A percentile compares a stretch with the other conserved stretches of the same genome.
phyloP scores from a whole-genome alignment of 331 rosid species.

The Stylosanthes scabra region DNA sequence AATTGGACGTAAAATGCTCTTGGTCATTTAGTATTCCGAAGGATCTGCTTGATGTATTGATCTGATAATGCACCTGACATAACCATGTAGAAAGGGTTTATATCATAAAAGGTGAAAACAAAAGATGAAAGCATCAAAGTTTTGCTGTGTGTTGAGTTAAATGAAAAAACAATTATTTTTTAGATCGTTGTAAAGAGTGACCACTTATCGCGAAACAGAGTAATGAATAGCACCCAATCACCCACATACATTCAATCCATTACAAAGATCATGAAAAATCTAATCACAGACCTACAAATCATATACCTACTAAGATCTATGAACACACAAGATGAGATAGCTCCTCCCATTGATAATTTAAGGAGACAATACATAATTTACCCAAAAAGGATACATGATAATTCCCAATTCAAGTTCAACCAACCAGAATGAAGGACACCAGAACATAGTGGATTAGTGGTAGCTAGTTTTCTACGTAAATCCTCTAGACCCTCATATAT shows the following conservation, averaged over 20 bases:
- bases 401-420: neutral
- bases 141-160: neutral
- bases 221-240: no score
- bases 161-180: neutral
- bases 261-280: no score
- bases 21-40: slow-evolving; percentile 57
- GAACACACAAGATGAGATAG: no score
- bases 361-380: slow-evolving; percentile 2
- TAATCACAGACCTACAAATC: no score
- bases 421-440: neutral
- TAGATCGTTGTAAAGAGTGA: no score
- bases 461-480: neutral
- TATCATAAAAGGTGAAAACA: slow-evolving; percentile 23
- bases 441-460: slow-evolving; percentile 6
- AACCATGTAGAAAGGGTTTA: slow-evolving; percentile 7
- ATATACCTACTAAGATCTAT: no score
- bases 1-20: slow-evolving; percentile 64
- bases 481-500: neutral
- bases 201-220: no score
- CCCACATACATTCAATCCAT: no score
- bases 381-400: neutral
- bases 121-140: slow-evolving; percentile 5
- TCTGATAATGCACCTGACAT: slow-evolving; percentile 74
- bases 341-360: neutral
- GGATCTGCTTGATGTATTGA: slow-evolving; percentile 48